Evolutionary conservation across 2,329 filamentous ascomycete species (phyloP), one percentile per base, ranked within the genome.

Genomic region (Fulvia fulva): DNA sequence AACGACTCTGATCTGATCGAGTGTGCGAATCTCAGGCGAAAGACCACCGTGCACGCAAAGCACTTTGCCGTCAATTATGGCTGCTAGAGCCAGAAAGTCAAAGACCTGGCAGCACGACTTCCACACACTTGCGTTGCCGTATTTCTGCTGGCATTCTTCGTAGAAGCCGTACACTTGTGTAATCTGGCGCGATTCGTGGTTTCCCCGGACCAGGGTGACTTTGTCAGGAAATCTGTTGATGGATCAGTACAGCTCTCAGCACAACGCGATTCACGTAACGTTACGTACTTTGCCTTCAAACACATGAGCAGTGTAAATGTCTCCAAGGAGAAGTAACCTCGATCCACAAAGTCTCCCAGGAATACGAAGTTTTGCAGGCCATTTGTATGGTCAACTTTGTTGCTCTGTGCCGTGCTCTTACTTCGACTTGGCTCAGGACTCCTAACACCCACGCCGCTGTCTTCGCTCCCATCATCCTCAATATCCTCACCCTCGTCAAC

Each of bases 141-240:
- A 90, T 71, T 90, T 90, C 65, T 87, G 85, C 65, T 88, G 81
- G 69, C 87, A 90, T 70, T 90, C 87, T 70, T 90, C 87, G 73
- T 90, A 90, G 73, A 90, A 90, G 28, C 87, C 87, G 71, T 90
- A 90, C 14, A 90, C 87, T 70, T 89, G 87, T 14, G 87, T 90
- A 66, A 90, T 90, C 71, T 90, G 87, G 46, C 87, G 84, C 44
- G 87, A 89, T 71, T 90, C 87, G 73, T 90, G 87, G 68, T 90
- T 90, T 34, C 87, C 87, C 53, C 87, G 84, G 30, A 90, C 86
- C 28, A 90, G 78, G 0, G 87, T 90, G 62, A 90, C 86, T 63
- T 84, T 81, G 68, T 89, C 86, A 43, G 87, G 87, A 69, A 85
- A 89, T 76, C 85, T 87, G 55, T 14, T 14, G 23, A 49, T 26